phyloP scores from a whole-genome alignment of 306 rosid genomes.

The Cicer cuneatum region DNA sequence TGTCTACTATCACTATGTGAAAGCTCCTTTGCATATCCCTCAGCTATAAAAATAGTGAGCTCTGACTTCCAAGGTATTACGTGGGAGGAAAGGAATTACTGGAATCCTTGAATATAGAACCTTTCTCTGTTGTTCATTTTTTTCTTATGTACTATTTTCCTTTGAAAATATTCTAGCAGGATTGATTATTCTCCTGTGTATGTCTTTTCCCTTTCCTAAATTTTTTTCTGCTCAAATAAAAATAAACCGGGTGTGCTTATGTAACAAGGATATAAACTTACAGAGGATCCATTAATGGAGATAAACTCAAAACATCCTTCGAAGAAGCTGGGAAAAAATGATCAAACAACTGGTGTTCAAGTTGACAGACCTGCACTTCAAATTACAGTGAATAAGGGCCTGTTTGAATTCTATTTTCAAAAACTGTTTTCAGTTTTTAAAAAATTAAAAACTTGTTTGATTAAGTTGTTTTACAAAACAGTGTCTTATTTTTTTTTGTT shows the following conservation, averaged over 20 bases:
- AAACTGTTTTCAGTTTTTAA: neutral
- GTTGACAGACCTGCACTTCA: constrained; percentile 92
- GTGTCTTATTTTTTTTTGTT: neutral
- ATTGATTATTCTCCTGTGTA: constrained; percentile 1
- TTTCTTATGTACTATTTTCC: neutral
- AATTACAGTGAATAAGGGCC: constrained; percentile 35
- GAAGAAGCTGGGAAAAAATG: constrained; percentile 96
- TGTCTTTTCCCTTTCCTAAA: constrained; percentile 25
- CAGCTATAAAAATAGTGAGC: constrained; percentile 10
- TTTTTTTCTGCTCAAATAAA: constrained; percentile 38
- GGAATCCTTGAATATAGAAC: constrained; percentile 32
- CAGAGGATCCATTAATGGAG: constrained; percentile 95
- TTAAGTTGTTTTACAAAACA: neutral
- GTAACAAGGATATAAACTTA: constrained; percentile 58
- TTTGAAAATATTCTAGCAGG: neutral
- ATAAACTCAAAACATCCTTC: constrained; percentile 88
- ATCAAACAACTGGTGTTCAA: constrained; percentile 90
- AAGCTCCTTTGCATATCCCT: constrained; percentile 19
- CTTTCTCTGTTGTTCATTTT: neutral
- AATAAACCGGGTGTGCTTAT: constrained; percentile 22
- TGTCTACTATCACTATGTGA: constrained; percentile 17
- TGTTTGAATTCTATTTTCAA: neutral
- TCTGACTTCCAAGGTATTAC: constrained; percentile 18
- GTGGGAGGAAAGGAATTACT: constrained; percentile 22
- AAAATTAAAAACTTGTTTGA: neutral